Percentiles rank a stretch among this genome's conserved stretches.
phyloP scores from a whole-genome alignment of 495 filamentous ascomycete genomes.

The Lineolata rhizophorae region DNA sequence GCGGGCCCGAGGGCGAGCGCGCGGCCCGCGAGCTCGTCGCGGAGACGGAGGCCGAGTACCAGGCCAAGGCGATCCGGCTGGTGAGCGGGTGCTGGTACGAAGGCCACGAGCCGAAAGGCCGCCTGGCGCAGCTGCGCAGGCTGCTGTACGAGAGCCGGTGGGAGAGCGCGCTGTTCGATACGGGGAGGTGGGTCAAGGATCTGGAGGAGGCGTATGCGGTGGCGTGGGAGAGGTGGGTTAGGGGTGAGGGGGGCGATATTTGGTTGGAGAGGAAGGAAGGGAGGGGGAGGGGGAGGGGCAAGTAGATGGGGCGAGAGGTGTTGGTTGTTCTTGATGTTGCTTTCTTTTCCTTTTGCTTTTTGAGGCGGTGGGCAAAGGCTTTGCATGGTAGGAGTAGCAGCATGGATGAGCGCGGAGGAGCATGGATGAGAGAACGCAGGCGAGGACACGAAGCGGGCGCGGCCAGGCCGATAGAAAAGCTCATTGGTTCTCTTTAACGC shows the following conservation, averaged over 20 bases:
- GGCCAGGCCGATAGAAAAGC: too few species aligned
- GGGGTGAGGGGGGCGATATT: constrained; percentile 77
- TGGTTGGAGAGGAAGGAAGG: constrained; percentile 20
- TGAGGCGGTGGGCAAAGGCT: too few species aligned
- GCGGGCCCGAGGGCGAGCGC: constrained; percentile 34
- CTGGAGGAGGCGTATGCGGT: constrained; percentile 72
- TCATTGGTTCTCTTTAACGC: too few species aligned
- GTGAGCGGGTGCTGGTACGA: constrained; percentile 45
- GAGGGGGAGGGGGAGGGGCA: background rate
- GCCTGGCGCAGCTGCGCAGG: constrained; percentile 52
- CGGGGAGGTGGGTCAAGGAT: constrained; percentile 75
- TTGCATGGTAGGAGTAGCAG: too few species aligned
- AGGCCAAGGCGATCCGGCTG: constrained; percentile 53
- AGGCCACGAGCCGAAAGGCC: constrained; percentile 21
- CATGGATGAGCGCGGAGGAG: too few species aligned
- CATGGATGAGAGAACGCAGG: too few species aligned
- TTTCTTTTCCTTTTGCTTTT: too few species aligned
- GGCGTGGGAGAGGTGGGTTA: constrained; percentile 77
- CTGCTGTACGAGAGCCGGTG: constrained; percentile 66
- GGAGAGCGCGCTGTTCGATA: constrained; percentile 77
- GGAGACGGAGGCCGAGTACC: constrained; percentile 55
- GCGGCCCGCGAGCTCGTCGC: constrained; percentile 63
- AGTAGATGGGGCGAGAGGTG: background rate
- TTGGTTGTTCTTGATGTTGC: too few species aligned
- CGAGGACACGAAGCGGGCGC: too few species aligned